Base-by-base conservation (phyloP, 352 stramenopile genomes). In the Pythium biforme region DNA sequence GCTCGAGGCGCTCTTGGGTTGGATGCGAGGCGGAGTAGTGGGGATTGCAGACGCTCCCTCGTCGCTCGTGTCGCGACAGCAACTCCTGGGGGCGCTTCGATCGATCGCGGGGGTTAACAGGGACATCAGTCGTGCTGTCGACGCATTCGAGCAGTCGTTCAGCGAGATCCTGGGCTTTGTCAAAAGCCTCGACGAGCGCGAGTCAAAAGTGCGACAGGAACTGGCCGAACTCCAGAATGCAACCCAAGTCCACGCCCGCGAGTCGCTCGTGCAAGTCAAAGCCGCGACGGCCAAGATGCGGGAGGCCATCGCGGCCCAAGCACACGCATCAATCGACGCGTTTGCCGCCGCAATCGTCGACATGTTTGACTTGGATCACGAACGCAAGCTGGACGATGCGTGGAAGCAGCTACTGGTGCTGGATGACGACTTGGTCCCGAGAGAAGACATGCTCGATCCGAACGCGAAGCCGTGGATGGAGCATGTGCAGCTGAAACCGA, bases 131-230 rank as follows among this genome's bases (percentile, higher is more conserved):
- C 46, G 17, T 23, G 48, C 43, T 3, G 1, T 64, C 3, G 46
- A 66, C 26, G 25, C 27, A 1, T 7, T 64, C 7, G 41, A 54
- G n/a, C 26, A 39, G 15, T 25, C 55, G 17, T 61, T 59, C 20
- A 2, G 26, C 6, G 49, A 60, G 1, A 43, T 59, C 2, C 2
- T 22, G 22, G 10, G 20, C 15, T 3, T 45, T 4, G 17, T 66
- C 7, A 15, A 29, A 22, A 27, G 47, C 5, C n/a, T 64, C 17
- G 46, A 51, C 8, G 22, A 63, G 4, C 40, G 7, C 11, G 46
- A 46, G 20, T 17, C 52, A 7, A 22, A 25, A 15, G 23, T 69
- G 8, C 64, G 37, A 0, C 27, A 62, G 20, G 56, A 70, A n/a
- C 19, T 66, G 3, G 12, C n/a, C 1, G 37, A 49, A 17, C 54